Evolutionary conservation across 371 early-diverging fungal species (phyloP), one percentile per base, ranked within the genome.

Genomic region (Mortierella sp.): DNA sequence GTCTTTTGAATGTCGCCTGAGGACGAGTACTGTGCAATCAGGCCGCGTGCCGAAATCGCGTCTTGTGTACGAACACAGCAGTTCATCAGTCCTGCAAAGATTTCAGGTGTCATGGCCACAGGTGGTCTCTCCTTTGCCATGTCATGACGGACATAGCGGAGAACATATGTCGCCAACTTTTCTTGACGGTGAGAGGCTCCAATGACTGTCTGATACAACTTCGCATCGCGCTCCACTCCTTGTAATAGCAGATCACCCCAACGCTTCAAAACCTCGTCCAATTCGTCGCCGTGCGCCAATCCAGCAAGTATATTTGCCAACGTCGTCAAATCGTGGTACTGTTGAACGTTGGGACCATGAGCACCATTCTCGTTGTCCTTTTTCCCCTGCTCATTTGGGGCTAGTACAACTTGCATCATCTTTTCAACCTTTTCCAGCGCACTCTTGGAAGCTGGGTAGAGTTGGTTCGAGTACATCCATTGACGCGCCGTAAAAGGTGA

Each of bases 401-500:
- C 54, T n/a, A 76, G 23, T 3, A 47, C 43, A 31, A 58, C 47
- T 26, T 46, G 52, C 78, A 76, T 76, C 63, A 64, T 49, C 7
- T 28, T 21, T 43, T 70, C 78, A 2, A 66, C 60, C 47, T 51
- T 59, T 12, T 61, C 23, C 13, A 76, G 62, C 16, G 54, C 45
- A 12, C 42, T 51, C 19, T 28, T 48, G 18, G 58, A 38, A 30
- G 53, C 67, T 18, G 70, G 61, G 41, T 65, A 66, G 51, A 58
- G 54, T 34, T 76, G 70, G 53, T 70, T 76, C 45, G 63, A 53
- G 43, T 76, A 63, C 70, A 76, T 65, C 67, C 67, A 76, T 38
- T 65, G 71, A 14, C 66, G 61, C 1, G 71, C 62, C 7, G 47
- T 55, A 46, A 76, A 70, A 2, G 78, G 71, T 21, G 78, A 76